Evolutionary conservation across 2,329 filamentous ascomycete species (phyloP), one percentile per base, ranked within the genome.

Genomic region (Xylariaceae sp.): DNA sequence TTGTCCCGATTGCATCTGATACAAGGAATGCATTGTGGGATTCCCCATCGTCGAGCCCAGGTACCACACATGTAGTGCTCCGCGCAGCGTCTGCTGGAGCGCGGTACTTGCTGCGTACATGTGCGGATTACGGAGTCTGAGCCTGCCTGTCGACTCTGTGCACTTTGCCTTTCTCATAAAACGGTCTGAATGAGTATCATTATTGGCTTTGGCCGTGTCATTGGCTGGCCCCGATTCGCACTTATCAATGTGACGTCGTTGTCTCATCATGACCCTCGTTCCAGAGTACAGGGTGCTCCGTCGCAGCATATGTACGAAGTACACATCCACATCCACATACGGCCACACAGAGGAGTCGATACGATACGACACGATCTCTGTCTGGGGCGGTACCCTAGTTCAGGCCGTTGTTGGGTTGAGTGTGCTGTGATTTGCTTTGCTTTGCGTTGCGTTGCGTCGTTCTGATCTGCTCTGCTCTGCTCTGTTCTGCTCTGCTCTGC

Each of bases 211-310:
- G 18, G 8, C 13, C 10, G 37, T 39, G 44, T 30, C 53, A 52
- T 53, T 48, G n/a, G 15, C 30, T 18, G 39, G 45, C 15, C n/a
- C 47, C 44, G 37, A 18, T 51, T 57, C 6, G 30, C 52, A 9
- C 49, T 54, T 44, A 44, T 56, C 39, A 53, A 45, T 34, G 58
- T 62, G 60, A 62, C 60, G 58, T 60, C 34, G 57, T 51, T 54
- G 44, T n/a, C 52, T 39, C 48, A 55, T 59, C 45, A 49, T 35
- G 18, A 10, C 17, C 30, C n/a, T 34, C 30, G 11, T 15, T 10
- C 18, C 48, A 50, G 17, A 10, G 48, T 13, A 47, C 44, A 47
- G n/a, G 11, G 44, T 47, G 15, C 10, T n/a, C 7, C 8, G 15
- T 15, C 23, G 23, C 23, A 30, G 23, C 23, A 30, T 30, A 30